These are phyloP conservation scores for Gillenia trifoliata DNA, from an alignment of 306 rosid species.

Conservation along the genomic window DNA sequence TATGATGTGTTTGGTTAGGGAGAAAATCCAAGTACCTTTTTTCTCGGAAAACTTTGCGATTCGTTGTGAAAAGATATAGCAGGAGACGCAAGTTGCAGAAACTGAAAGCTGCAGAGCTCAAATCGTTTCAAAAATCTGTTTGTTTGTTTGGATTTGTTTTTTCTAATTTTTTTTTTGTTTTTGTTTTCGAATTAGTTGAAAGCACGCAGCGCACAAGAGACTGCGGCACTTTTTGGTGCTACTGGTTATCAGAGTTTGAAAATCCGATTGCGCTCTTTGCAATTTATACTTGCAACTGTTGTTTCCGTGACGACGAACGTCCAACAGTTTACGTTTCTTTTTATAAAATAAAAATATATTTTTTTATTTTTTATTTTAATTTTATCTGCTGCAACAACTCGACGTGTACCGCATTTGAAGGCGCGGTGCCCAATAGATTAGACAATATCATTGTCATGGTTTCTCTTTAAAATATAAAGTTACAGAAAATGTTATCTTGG, in stretches of 20 bases:
- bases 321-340: background rate
- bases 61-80: background rate
- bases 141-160: background rate
- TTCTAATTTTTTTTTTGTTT: background rate
- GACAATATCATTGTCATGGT: too few relatives aligned
- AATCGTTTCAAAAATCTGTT: background rate
- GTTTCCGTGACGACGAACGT: background rate
- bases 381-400: background rate
- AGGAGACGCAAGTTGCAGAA: background rate
- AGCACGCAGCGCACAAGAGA: background rate
- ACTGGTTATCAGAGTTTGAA: background rate
- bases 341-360: background rate
- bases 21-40: background rate
- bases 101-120: background rate
- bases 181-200: background rate
- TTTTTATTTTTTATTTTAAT: background rate
- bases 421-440: background rate
- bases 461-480: too few relatives aligned
- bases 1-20: background rate
- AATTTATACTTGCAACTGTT: background rate
- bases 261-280: background rate
- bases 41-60: slow-evolving; percentile 1
- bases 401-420: background rate
- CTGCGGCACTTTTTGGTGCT: background rate
- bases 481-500: too few relatives aligned